A percentile compares a stretch with the other conserved stretches of the same genome.
These are phyloP conservation scores for Nannizzia gypsea DNA, from an alignment of 2,329 filamentous ascomycete species.

Conservation along the genomic window DNA sequence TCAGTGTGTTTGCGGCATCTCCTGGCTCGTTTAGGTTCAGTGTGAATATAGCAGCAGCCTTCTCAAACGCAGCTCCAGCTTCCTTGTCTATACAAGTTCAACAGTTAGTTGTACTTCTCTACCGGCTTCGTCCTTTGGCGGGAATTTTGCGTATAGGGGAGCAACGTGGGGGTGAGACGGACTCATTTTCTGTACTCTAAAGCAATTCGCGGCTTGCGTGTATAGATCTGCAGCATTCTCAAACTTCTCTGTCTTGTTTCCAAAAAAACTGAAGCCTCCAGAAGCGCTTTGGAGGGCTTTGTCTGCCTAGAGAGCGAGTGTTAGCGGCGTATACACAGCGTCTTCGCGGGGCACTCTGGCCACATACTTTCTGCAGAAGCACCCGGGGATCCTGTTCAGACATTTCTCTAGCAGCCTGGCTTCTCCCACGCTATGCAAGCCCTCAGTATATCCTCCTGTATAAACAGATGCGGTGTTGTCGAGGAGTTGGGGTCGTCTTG, in stretches of 20 bases:
- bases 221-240: slow-evolving; percentile 82
- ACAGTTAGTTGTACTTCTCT: not conserved
- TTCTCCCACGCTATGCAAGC: not conserved
- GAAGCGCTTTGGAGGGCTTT: slow-evolving; percentile 63
- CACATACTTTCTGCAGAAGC: slow-evolving; percentile 60
- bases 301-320: slow-evolving; percentile 55
- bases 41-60: slow-evolving; percentile 68
- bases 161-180: slow-evolving; percentile 21
- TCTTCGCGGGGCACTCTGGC: slow-evolving; percentile 13
- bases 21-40: slow-evolving; percentile 79
- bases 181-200: slow-evolving; percentile 78
- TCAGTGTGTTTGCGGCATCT: slow-evolving; percentile 76
- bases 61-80: slow-evolving; percentile 76
- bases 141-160: not conserved
- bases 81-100: slow-evolving; percentile 52
- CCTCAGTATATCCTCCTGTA: not conserved
- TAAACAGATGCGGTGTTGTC: not conserved
- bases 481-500: not conserved
- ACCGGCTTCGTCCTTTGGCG: not conserved
- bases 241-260: slow-evolving; percentile 75
- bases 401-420: slow-evolving; percentile 6
- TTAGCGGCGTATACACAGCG: slow-evolving; percentile 10
- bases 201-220: slow-evolving; percentile 80
- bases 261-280: slow-evolving; percentile 80
- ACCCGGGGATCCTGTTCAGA: slow-evolving; percentile 66